Percentiles rank a stretch among this genome's conserved stretches.
These are phyloP conservation scores for Trichomonascaceae sp. DNA, from an alignment of 1,139 yeast species.

Conservation along the genomic window DNA sequence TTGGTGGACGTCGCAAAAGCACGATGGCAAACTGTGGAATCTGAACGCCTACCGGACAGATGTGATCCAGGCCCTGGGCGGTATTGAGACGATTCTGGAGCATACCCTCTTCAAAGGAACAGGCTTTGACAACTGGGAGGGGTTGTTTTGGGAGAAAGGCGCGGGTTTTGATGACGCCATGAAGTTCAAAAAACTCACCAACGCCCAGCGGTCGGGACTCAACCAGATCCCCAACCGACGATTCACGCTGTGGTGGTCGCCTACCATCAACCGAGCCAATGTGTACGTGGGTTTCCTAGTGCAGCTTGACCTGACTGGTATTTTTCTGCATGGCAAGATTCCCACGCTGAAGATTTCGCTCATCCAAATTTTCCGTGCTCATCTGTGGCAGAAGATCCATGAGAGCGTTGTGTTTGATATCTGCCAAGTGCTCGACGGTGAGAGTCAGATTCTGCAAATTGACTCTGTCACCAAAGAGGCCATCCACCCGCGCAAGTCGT, in stretches of 20 bases:
- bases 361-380: slow-evolving; percentile 94
- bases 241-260: slow-evolving; percentile 99
- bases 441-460: slow-evolving; percentile 68
- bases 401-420: slow-evolving; percentile 89
- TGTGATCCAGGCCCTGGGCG: slow-evolving; percentile 94
- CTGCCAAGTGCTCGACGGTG: slow-evolving; percentile 84
- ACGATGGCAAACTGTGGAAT: slow-evolving; percentile 95
- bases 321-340: slow-evolving; percentile 92
- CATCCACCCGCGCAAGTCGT: slow-evolving; percentile 93
- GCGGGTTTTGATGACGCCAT: slow-evolving; percentile 94
- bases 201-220: slow-evolving; percentile 94
- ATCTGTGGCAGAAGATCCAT: slow-evolving; percentile 97
- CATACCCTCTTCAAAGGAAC: slow-evolving; percentile 94
- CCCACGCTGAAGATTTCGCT: slow-evolving; percentile 93
- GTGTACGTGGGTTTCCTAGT: slow-evolving; percentile 97
- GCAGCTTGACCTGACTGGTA: slow-evolving; percentile 92
- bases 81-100: slow-evolving; percentile 89
- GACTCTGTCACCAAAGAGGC: slow-evolving; percentile 84
- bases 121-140: slow-evolving; percentile 98
- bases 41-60: slow-evolving; percentile 87
- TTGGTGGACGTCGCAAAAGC: slow-evolving; percentile 93
- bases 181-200: slow-evolving; percentile 87
- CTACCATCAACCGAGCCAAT: slow-evolving; percentile 94
- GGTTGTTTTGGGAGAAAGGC: slow-evolving; percentile 94
- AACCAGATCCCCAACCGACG: slow-evolving; percentile 97